Percentiles rank a stretch among this genome's conserved stretches.
Evolutionary conservation across 345 rosid species (phyloP).

Genomic region (Orychophragmus violaceus): DNA sequence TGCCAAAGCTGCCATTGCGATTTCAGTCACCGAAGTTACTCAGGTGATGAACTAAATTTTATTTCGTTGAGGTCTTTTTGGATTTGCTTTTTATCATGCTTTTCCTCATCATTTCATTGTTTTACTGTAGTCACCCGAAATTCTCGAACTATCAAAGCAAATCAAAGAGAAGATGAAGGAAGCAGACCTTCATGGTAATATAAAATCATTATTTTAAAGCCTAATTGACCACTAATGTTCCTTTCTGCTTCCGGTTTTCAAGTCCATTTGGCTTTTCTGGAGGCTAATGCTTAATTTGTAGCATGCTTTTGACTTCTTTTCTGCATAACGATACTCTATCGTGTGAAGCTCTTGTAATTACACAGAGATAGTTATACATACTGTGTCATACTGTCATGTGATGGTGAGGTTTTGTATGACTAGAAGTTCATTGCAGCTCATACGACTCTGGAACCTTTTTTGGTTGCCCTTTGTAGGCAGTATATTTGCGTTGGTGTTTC

Average conservation of each 20-base stretch:
- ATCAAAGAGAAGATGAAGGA: slow-evolving; percentile 92
- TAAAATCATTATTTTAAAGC: not conserved
- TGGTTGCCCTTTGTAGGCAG: not conserved
- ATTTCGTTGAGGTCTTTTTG: not conserved
- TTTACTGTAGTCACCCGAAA: slow-evolving; percentile 64
- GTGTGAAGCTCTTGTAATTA: not conserved
- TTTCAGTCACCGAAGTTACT: slow-evolving; percentile 94
- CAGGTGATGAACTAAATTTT: slow-evolving; percentile 47
- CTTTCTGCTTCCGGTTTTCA: not conserved
- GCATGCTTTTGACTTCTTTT: not conserved
- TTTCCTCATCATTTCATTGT: not conserved
- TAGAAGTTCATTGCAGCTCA: not conserved
- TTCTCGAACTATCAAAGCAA: slow-evolving; percentile 73
- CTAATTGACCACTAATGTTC: not conserved
- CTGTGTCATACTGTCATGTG: not conserved
- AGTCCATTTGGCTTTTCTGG: too few relatives aligned
- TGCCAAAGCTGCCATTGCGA: slow-evolving; percentile 99
- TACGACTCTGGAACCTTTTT: not conserved
- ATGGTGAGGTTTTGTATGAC: not conserved
- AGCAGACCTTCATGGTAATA: slow-evolving; percentile 75
- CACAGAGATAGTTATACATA: not conserved
- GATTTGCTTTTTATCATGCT: not conserved
- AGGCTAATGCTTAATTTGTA: not conserved
- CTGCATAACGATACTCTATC: not conserved
- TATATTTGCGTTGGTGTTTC: not conserved